Percentiles rank a stretch among this genome's conserved stretches.
These are phyloP conservation scores for Cladosporium sphaerospermum DNA, from an alignment of 2,329 filamentous ascomycete genomes.

Conservation along the genomic window DNA sequence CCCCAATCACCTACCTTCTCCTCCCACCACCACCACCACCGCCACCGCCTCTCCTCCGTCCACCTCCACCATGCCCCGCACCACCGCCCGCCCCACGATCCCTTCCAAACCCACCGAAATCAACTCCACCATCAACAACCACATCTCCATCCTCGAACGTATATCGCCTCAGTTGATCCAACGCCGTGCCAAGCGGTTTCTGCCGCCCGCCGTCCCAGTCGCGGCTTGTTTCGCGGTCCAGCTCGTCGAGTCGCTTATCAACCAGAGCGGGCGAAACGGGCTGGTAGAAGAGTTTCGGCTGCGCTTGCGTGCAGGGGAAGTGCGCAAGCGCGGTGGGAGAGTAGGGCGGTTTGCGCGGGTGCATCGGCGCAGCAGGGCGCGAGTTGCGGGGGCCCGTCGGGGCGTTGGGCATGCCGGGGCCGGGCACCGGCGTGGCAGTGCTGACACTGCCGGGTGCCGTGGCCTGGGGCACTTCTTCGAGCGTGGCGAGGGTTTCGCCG, in stretches of 20 bases:
- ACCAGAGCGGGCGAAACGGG: slow-evolving; percentile 61
- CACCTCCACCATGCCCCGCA: slow-evolving; percentile 14
- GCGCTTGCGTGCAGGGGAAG: slow-evolving; percentile 54
- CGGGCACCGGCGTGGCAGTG: slow-evolving; percentile 9
- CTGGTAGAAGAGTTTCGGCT: slow-evolving; percentile 60
- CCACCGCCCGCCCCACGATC: slow-evolving; percentile 11
- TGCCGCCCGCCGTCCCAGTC: slow-evolving; percentile 34
- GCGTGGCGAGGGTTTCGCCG: slow-evolving; percentile 37
- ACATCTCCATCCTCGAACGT: slow-evolving; percentile 40
- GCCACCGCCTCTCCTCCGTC: slow-evolving; percentile 16
- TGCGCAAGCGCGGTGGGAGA: slow-evolving; percentile 28
- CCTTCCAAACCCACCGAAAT: slow-evolving; percentile 27
- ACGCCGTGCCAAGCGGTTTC: slow-evolving; percentile 10
- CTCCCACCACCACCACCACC: slow-evolving; percentile 13
- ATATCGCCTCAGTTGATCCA: slow-evolving; percentile 35
- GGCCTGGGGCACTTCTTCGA: slow-evolving; percentile 21
- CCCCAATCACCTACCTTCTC: slow-evolving; percentile 19
- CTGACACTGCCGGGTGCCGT: slow-evolving; percentile 7
- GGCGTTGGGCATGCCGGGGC: slow-evolving; percentile 22
- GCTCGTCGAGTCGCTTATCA: slow-evolving; percentile 56
- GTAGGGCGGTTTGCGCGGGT: slow-evolving; percentile 10
- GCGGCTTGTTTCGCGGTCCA: slow-evolving; percentile 42
- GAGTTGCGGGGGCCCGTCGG: slow-evolving; percentile 18
- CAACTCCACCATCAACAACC: slow-evolving; percentile 37
- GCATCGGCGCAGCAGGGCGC: background rate